phyloP scores from a whole-genome alignment of 768 basidiomycete species.

The Tylopilus sp. region DNA sequence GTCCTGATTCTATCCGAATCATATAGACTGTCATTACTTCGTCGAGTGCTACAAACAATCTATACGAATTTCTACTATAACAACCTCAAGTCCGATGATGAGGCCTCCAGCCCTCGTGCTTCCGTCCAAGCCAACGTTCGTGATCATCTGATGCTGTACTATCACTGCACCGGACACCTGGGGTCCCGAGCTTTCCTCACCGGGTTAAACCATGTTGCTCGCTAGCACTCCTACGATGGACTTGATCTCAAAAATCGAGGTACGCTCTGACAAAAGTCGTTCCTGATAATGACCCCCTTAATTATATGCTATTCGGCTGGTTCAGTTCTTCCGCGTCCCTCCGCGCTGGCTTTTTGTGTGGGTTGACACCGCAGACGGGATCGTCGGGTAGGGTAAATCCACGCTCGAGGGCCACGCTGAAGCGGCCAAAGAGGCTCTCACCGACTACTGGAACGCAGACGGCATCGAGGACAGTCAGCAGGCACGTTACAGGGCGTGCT shows the following conservation, averaged over 20 bases:
- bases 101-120: too few species aligned
- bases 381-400: slow-evolving; percentile 73
- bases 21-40: too few species aligned
- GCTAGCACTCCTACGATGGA: neutral
- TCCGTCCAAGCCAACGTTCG: too few species aligned
- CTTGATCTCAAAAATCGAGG: neutral
- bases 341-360: slow-evolving; percentile 74
- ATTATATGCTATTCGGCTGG: neutral
- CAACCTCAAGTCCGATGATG: neutral
- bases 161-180: neutral
- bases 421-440: slow-evolving; percentile 64
- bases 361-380: slow-evolving; percentile 58
- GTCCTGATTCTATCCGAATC: too few species aligned
- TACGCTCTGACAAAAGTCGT: neutral
- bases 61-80: too few species aligned
- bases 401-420: slow-evolving; percentile 73
- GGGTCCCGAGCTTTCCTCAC: too few species aligned
- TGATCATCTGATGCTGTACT: neutral
- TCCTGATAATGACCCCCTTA: neutral
- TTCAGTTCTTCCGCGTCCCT: slow-evolving; percentile 60
- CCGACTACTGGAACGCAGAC: slow-evolving; percentile 30
- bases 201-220: too few species aligned
- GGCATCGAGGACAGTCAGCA: slow-evolving; percentile 63
- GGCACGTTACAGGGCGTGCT: slow-evolving; percentile 59
- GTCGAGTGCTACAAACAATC: too few species aligned